phyloP scores from a whole-genome alignment of 75 land plant species.

The Ceratopteris richardii region DNA sequence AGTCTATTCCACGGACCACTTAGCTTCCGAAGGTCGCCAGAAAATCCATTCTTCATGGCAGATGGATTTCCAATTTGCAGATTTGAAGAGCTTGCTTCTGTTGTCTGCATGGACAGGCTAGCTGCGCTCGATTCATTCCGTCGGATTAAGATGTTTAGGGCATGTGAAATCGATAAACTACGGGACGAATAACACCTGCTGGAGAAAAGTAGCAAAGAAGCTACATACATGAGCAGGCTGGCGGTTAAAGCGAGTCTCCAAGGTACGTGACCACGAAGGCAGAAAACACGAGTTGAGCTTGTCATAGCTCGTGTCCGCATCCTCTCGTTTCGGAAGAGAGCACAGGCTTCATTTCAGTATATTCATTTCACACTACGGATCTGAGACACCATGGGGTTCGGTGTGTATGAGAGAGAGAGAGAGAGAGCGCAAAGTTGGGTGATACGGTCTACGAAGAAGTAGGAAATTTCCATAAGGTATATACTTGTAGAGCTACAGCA shows the following conservation, averaged over 20 bases:
- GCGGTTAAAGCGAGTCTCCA: not conserved
- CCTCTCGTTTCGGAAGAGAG: too few species aligned
- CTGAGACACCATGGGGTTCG: too few species aligned
- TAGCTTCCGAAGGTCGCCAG: slow-evolving; percentile 54
- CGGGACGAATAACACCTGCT: not conserved
- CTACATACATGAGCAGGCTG: slow-evolving; percentile 1
- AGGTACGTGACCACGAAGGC: not conserved
- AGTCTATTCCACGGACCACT: slow-evolving; percentile 65
- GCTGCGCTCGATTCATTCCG: not conserved
- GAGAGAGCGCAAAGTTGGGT: too few species aligned
- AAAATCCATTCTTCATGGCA: slow-evolving; percentile 5
- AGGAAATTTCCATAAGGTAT: too few species aligned
- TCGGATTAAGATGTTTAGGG: not conserved
- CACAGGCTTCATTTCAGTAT: too few species aligned
- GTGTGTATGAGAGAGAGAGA: too few species aligned
- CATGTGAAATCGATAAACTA: not conserved
- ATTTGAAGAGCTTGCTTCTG: not conserved
- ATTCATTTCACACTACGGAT: too few species aligned
- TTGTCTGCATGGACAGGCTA: not conserved
- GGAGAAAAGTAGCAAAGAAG: slow-evolving; percentile 1
- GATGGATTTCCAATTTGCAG: not conserved
- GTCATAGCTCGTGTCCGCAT: too few species aligned
- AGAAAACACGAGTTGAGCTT: not conserved
- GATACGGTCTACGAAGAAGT: too few species aligned
- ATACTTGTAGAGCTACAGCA: too few species aligned